A percentile compares a stretch with the other conserved stretches of the same genome.
phyloP scores from a whole-genome alignment of 371 early-diverging fungal genomes.

The Rhizopus arrhizus region DNA sequence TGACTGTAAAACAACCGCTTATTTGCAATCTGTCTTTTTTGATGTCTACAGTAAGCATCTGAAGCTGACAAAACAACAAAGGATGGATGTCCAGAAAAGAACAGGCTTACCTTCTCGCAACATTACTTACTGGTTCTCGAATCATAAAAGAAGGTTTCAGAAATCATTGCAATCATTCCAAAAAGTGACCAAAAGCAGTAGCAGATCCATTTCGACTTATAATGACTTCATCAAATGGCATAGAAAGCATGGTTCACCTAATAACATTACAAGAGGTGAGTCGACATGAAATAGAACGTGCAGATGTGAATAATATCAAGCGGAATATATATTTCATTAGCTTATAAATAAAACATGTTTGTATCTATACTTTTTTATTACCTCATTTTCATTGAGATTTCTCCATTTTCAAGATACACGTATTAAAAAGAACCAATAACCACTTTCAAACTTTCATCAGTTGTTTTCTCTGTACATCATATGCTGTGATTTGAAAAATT shows the following conservation, averaged over 20 bases:
- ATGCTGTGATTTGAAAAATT: too few species aligned
- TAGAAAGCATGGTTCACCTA: slow-evolving; percentile 5
- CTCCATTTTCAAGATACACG: too few species aligned
- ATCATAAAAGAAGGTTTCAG: slow-evolving; percentile 41
- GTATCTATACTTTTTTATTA: too few species aligned
- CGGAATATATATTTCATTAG: too few species aligned
- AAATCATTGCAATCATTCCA: slow-evolving; percentile 14
- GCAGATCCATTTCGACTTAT: slow-evolving; percentile 19
- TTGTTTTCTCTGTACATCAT: too few species aligned
- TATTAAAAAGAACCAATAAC: too few species aligned
- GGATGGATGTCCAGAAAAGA: slow-evolving; percentile 24
- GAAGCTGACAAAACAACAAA: slow-evolving; percentile 40
- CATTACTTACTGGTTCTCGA: slow-evolving; percentile 54
- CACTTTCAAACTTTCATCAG: too few species aligned
- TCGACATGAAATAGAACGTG: too few species aligned
- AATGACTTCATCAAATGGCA: slow-evolving; percentile 33
- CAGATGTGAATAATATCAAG: too few species aligned
- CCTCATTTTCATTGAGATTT: too few species aligned
- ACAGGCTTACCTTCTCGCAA: slow-evolving; percentile 43
- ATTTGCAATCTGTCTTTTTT: slow-evolving; percentile 29
- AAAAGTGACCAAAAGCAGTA: slow-evolving; percentile 5
- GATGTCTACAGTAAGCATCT: slow-evolving; percentile 17
- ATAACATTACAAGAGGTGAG: too few species aligned
- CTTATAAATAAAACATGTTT: too few species aligned
- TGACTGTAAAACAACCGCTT: slow-evolving; percentile 15